Base-by-base conservation (phyloP, 1,284 basidiomycete species). In the Mycena citricolor region DNA sequence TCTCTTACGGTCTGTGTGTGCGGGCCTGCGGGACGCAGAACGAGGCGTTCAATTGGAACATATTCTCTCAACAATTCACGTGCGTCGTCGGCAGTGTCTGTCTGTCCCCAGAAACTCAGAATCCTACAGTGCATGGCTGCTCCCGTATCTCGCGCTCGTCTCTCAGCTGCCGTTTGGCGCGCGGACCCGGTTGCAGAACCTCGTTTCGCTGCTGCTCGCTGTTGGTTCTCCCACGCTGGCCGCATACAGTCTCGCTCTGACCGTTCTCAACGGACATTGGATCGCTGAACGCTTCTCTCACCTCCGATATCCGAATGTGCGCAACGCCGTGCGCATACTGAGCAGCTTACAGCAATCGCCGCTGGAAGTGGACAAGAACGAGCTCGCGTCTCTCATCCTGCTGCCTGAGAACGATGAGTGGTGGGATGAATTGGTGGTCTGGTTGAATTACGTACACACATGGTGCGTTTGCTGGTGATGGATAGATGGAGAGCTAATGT, bases 81-180 rank as follows among this genome's bases (percentile, higher is more conserved):
- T n/a, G n/a, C n/a, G n/a, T n/a, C n/a, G n/a, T n/a, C n/a, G 6
- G 5, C 19, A 20, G 1, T 14, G 13, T 4, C 17, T 21, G 11
- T 12, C 17, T 25, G 12, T 1, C 16, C 8, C 10, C 16, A 8
- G 35, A 14, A 10, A 14, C 14, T n/a, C n/a, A n/a, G n/a, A n/a
- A n/a, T n/a, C n/a, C n/a, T 59, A 59, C 38, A 57, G 64, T 11
- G 55, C 64, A 1, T 73, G 71, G 70, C 57, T 73, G 2, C 44
- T 74, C 0, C 72, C 70, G 14, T 73, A 67, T 55, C 64, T 73
- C 8, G 66, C 70, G 1, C 53, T 68, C 19, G 51, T 73, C 13
- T 70, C 70, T 0, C 70, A 72, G 36, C 58, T 73, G 4, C 71
- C 71, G 3, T 73, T 68, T 30, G 31, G 68, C 67, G 11, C 57